Base-by-base conservation (phyloP, 1,284 basidiomycete species). In the Pseudozyma thailandica region DNA sequence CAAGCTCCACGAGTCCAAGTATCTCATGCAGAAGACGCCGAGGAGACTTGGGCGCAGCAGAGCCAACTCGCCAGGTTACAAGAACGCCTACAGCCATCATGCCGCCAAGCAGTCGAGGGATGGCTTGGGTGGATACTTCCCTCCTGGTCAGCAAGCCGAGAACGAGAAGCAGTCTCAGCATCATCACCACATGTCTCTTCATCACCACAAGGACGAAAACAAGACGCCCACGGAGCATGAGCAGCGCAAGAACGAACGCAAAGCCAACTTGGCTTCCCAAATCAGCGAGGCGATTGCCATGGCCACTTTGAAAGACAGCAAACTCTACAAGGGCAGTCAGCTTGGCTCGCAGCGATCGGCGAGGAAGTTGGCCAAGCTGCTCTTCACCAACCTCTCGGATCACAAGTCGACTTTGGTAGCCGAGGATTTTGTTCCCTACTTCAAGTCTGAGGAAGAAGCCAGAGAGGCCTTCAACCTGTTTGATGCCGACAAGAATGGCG, bases 401-500 rank as follows among this genome's bases (percentile, higher is more conserved):
- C 50, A 79, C 59, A 75, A 73, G 31, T 59, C 64, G 30, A 68
- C 62, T n/a, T 57, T 81, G 6, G 59, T 92, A 27, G 90, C 87
- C 60, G 87, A 89, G 42, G 81, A 83, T 57, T 75, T 70, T 61
- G 30, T 74, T 87, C 91, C 91, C 0, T 93, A 91, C 81, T 93
- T 93, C 83, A 87, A 86, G 48, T 87, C 87, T 0, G 87, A 87
- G 31, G 84, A 86, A 12, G 91, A 92, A 77, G 92, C 92, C 26
- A 88, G 89, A 70, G 79, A 87, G 25, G 91, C 91, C 2, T 93
- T 93, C 73, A 84, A 85, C 18, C 76, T 92, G 6, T 93, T 93
- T 66, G 92, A 93, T 80, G 90, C 90, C 77, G 92, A 93, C 79
- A 88, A 87, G 15, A 93, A 93, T 75, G 92, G 91, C 9, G 91